A percentile compares a stretch with the other conserved stretches of the same genome.
Evolutionary conservation across 192 early-diverging fungal species (phyloP).

Genomic region (Coemansia sp.): DNA sequence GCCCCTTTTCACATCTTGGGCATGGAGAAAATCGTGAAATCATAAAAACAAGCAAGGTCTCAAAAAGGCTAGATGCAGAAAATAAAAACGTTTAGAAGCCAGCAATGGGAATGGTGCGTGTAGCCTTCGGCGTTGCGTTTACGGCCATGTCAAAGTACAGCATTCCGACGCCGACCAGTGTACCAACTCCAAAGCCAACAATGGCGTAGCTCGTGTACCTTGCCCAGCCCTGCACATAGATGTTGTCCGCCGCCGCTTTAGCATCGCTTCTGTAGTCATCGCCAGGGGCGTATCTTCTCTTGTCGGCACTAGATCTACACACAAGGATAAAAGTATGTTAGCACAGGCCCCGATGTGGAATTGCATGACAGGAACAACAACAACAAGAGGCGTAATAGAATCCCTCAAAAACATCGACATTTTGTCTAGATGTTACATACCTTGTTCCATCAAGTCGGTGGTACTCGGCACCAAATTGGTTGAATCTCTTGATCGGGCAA

Average conservation of each 20-base stretch:
- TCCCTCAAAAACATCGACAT: background rate
- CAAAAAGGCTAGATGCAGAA: background rate
- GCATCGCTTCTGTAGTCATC: background rate
- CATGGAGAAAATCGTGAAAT: too few species aligned
- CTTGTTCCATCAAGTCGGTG: slow-evolving; percentile 9
- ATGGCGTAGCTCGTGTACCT: slow-evolving; percentile 50
- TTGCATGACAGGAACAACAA: background rate
- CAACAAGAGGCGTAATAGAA: background rate
- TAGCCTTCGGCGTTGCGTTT: slow-evolving; percentile 34
- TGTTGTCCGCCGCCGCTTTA: background rate
- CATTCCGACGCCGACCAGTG: slow-evolving; percentile 48
- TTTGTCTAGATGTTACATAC: slow-evolving; percentile 1
- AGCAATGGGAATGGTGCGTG: slow-evolving; percentile 38
- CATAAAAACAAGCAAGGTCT: too few species aligned
- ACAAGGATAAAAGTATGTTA: background rate
- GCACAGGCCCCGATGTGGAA: background rate
- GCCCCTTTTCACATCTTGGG: too few species aligned
- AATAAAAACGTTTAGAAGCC: slow-evolving; percentile 6
- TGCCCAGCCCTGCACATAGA: slow-evolving; percentile 23
- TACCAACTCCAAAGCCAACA: slow-evolving; percentile 47
- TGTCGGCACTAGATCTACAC: slow-evolving; percentile 2
- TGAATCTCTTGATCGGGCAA: slow-evolving; percentile 28
- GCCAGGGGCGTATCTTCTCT: background rate
- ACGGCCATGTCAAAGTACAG: slow-evolving; percentile 43
- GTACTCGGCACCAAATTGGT: slow-evolving; percentile 8